Base-by-base conservation (phyloP, 495 filamentous ascomycete genomes). In the Penicillium antarcticum region DNA sequence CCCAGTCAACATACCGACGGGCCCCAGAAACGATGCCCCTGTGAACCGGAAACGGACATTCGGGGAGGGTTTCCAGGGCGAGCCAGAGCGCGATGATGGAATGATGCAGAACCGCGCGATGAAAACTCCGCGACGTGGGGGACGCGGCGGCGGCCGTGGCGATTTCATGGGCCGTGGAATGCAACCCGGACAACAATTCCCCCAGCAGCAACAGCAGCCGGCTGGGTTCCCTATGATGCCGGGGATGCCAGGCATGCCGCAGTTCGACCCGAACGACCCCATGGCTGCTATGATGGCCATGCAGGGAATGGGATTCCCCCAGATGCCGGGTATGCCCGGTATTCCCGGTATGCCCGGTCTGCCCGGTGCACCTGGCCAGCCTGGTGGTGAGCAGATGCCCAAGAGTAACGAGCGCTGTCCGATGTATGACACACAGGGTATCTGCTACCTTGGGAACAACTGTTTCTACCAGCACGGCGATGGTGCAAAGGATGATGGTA, bases 371-470 rank as follows among this genome's bases (percentile, higher is more conserved):
- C 49, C 54, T 11, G 65, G 61, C 6, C 68, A 68, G 42, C 65
- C 66, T 42, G 62, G 45, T 14, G 57, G 49, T 21, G 70, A 61
- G 23, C 66, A 67, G 29, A 67, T 69, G 46, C 63, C 45, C 19
- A 42, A 60, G 32, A 75, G 74, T 47, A 72, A 70, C 48, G 74
- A 83, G 62, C 78, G 86, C 50, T 97, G 92, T 61, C 82, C 84
- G 37, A 91, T 96, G 64, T 97, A 91, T 63, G 92, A 97, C 54
- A 83, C 79, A 1, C 90, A 91, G 56, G 94, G 94, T 0, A 95
- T 86, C 55, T 97, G 92, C 60, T 81, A 87, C 29, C 69, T 86
- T 41, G 91, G 90, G 2, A 79, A 78, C 49, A 82, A 80, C 37
- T 97, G 92, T 66, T 85, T 79, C 4, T 97, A 87, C 56, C 85